Evolutionary conservation across 2,329 filamentous ascomycete species (phyloP).

Genomic region (Dactylellina haptotyla): DNA sequence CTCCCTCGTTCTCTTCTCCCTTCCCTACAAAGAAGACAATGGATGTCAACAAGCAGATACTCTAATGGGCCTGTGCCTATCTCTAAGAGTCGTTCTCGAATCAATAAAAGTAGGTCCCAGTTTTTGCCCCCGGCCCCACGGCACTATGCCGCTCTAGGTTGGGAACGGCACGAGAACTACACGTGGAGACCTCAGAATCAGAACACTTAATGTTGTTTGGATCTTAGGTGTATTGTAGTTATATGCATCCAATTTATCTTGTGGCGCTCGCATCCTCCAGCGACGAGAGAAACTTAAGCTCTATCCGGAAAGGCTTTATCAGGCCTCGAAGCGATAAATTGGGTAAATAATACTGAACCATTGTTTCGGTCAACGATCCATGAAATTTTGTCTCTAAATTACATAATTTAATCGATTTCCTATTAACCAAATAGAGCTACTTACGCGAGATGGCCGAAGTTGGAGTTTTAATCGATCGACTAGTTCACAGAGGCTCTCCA

Average conservation of each 20-base stretch:
- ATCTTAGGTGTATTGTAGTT: too few species aligned
- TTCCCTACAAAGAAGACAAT: not conserved
- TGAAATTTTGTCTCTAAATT: slow-evolving; percentile 1
- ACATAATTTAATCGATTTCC: not conserved
- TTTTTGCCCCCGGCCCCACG: slow-evolving; percentile 33
- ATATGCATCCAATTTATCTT: not conserved
- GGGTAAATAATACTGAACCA: not conserved
- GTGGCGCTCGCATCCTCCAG: not conserved
- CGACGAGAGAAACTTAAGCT: not conserved
- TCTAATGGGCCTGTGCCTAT: not conserved
- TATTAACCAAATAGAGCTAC: not conserved
- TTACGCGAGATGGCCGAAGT: not conserved
- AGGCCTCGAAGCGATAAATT: not conserved
- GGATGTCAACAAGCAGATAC: slow-evolving; percentile 1
- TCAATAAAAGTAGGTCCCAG: slow-evolving; percentile 9
- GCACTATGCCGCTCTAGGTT: slow-evolving; percentile 20
- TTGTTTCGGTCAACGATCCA: too few species aligned
- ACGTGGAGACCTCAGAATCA: slow-evolving; percentile 5
- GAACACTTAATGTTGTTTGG: slow-evolving; percentile 9
- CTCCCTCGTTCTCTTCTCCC: not conserved
- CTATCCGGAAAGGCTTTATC: not conserved
- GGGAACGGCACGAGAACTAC: slow-evolving; percentile 19
- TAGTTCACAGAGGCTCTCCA: too few species aligned
- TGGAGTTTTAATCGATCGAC: too few species aligned
- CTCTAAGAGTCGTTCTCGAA: not conserved